These are phyloP conservation scores for Botryotinia convoluta DNA, from an alignment of 2,329 filamentous ascomycete species.

Conservation along the genomic window DNA sequence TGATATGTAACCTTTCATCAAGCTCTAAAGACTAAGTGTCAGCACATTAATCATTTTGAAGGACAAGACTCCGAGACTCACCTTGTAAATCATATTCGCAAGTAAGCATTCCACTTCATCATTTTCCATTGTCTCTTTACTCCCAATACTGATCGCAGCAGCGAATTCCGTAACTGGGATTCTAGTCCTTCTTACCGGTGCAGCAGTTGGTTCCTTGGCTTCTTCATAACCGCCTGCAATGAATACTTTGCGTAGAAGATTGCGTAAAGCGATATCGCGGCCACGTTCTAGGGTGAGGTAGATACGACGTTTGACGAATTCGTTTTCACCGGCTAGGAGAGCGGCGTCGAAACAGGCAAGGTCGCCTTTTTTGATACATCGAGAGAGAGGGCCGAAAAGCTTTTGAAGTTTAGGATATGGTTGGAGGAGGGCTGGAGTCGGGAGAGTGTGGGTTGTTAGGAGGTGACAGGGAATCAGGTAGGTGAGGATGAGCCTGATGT, in stretches of 20 bases:
- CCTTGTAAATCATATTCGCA: slow-evolving; percentile 98
- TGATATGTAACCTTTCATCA: slow-evolving; percentile 97
- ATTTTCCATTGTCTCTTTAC: slow-evolving; percentile 65
- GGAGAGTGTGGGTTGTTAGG: slow-evolving; percentile 82
- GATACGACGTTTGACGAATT: slow-evolving; percentile 88
- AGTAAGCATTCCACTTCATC: slow-evolving; percentile 96
- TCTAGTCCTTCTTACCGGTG: slow-evolving; percentile 67
- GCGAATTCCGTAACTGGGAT: slow-evolving; percentile 82
- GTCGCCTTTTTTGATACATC: slow-evolving; percentile 78
- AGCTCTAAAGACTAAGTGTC: slow-evolving; percentile 30
- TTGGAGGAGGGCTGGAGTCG: slow-evolving; percentile 66
- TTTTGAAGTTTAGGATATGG: slow-evolving; percentile 73
- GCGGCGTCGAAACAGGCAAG: slow-evolving; percentile 81
- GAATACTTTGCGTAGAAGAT: slow-evolving; percentile 89
- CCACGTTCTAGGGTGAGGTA: slow-evolving; percentile 92
- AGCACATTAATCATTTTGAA: background rate
- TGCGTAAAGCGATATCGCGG: slow-evolving; percentile 86
- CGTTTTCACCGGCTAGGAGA: slow-evolving; percentile 77
- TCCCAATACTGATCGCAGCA: slow-evolving; percentile 75
- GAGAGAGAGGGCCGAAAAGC: slow-evolving; percentile 74
- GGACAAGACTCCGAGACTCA: slow-evolving; percentile 43
- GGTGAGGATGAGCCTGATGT: slow-evolving; percentile 74
- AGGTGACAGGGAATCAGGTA: slow-evolving; percentile 94
- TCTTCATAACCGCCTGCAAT: slow-evolving; percentile 79
- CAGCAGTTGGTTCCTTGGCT: slow-evolving; percentile 63